Evolutionary conservation across 495 filamentous ascomycete genomes (phyloP).

Genomic region (Thermothielavioides terrestris): DNA sequence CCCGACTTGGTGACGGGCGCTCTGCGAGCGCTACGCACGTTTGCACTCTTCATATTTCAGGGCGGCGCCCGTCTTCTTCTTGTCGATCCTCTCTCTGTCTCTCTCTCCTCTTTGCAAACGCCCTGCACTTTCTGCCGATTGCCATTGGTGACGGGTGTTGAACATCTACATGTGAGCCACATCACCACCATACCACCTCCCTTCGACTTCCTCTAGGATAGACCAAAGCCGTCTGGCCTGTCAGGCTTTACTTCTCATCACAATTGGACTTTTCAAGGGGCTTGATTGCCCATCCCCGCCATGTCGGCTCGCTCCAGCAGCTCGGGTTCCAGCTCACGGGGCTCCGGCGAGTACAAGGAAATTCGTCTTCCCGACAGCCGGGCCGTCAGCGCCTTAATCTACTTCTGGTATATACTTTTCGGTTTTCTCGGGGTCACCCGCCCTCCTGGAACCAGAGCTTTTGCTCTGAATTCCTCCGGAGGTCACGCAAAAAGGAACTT

Average conservation of each 20-base stretch:
- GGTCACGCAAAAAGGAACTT: too few species aligned
- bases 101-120: background rate
- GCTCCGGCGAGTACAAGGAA: constrained; percentile 9
- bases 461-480: too few species aligned
- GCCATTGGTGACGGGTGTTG: too few species aligned
- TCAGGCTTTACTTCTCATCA: background rate
- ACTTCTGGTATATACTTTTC: too few species aligned
- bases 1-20: constrained; percentile 6
- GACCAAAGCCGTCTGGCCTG: background rate
- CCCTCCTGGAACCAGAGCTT: too few species aligned
- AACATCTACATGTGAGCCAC: background rate
- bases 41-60: constrained; percentile 10
- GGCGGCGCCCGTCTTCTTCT: constrained; percentile 1
- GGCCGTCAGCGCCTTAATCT: constrained; percentile 18
- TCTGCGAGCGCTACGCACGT: background rate
- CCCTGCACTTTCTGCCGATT: background rate
- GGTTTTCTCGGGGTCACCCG: too few species aligned
- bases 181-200: background rate
- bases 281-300: background rate
- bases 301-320: constrained; percentile 9
- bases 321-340: constrained; percentile 6
- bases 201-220: background rate
- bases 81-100: constrained; percentile 1
- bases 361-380: constrained; percentile 12
- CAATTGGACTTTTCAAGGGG: too few species aligned